Evolutionary conservation across 495 filamentous ascomycete genomes (phyloP).

Genomic region (Xylaria sp.): DNA sequence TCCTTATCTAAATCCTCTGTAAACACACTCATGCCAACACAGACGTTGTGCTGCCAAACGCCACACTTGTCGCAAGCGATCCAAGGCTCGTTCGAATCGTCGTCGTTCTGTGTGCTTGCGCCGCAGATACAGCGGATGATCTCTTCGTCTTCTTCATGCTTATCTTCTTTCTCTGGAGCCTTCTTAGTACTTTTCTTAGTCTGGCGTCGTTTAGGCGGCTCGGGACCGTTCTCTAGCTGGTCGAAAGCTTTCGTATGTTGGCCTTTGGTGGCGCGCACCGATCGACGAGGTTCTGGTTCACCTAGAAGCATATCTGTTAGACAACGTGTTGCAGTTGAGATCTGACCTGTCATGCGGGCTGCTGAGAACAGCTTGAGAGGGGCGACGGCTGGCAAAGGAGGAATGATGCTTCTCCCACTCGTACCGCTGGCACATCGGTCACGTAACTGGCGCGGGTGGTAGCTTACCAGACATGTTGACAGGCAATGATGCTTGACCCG

Average conservation of each 20-base stretch:
- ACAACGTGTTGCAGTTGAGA: not conserved
- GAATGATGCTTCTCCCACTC: not conserved
- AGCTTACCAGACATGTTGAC: conserved; percentile 45
- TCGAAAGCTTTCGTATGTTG: conserved; percentile 88
- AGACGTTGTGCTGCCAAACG: conserved; percentile 96
- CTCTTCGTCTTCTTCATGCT: conserved; percentile 63
- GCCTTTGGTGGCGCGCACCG: conserved; percentile 93
- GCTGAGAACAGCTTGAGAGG: not conserved
- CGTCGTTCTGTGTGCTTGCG: conserved; percentile 81
- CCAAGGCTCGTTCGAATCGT: conserved; percentile 80
- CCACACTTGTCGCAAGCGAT: conserved; percentile 91
- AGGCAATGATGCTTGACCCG: conserved; percentile 20
- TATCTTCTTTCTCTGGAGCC: conserved; percentile 62
- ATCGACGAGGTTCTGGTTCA: conserved; percentile 85
- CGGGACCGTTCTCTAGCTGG: conserved; percentile 68
- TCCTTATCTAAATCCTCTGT: conserved; percentile 73
- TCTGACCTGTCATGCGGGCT: not conserved
- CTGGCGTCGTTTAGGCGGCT: conserved; percentile 66
- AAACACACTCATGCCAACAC: conserved; percentile 83
- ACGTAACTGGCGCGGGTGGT: conserved; percentile 25
- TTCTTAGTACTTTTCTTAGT: conserved; percentile 63
- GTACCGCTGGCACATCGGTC: conserved; percentile 3
- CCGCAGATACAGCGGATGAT: conserved; percentile 95
- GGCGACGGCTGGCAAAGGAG: not conserved
- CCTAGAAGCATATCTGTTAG: conserved; percentile 26